These are phyloP conservation scores for Fagus sylvatica DNA, from an alignment of 306 rosid genomes.

Conservation along the genomic window DNA sequence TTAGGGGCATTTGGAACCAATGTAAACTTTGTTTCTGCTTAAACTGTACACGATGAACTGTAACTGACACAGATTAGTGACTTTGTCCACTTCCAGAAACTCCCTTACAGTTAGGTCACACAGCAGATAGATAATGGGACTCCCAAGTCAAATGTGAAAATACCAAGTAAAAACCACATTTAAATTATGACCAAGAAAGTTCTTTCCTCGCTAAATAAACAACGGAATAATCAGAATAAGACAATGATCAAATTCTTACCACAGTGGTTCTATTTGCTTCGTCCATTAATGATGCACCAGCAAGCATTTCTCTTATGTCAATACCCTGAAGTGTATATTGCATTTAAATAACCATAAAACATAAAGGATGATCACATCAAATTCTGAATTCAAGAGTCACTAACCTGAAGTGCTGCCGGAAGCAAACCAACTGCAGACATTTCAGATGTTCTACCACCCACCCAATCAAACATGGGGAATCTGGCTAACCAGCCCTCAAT, in stretches of 20 bases:
- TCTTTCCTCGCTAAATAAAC: neutral
- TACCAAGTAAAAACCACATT: too few species aligned
- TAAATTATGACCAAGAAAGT: neutral
- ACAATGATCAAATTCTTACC: slow-evolving; percentile 51
- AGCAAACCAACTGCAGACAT: slow-evolving; percentile 99
- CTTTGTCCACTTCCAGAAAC: too few species aligned
- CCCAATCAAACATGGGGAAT: slow-evolving; percentile 99
- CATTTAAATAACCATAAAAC: slow-evolving; percentile 17
- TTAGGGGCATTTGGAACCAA: neutral
- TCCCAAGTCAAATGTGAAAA: too few species aligned
- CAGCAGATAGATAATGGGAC: too few species aligned
- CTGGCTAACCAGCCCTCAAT: slow-evolving; percentile 98
- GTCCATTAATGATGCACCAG: slow-evolving; percentile 91
- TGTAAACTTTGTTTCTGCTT: neutral
- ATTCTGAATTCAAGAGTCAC: slow-evolving; percentile 27
- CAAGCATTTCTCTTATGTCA: slow-evolving; percentile 85
- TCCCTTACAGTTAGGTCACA: too few species aligned
- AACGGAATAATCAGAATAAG: neutral
- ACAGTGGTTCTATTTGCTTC: slow-evolving; percentile 71
- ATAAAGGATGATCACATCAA: slow-evolving; percentile 14
- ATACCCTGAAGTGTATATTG: slow-evolving; percentile 66
- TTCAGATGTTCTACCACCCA: slow-evolving; percentile 95
- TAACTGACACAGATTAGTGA: neutral
- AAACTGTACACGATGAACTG: neutral
- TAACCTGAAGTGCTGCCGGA: slow-evolving; percentile 98